These are phyloP conservation scores for Themeda triandra DNA, from an alignment of 176 grass and related monocot genomes.

Conservation along the genomic window DNA sequence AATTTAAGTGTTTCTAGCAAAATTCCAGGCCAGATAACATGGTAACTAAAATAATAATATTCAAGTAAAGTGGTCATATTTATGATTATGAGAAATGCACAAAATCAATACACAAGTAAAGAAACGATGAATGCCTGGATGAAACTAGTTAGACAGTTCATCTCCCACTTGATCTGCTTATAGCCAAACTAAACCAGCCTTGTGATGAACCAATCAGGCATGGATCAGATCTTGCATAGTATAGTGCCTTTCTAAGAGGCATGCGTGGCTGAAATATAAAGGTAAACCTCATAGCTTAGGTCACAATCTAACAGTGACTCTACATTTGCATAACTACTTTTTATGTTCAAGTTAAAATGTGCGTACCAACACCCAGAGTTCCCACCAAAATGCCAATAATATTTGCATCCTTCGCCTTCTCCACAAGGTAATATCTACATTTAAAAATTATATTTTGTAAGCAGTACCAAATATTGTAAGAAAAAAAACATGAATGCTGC, in stretches of 20 bases:
- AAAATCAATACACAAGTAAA: not conserved
- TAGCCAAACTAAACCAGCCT: not conserved
- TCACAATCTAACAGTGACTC: not conserved
- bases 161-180: not conserved
- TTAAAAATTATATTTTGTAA: not conserved
- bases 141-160: not conserved
- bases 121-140: not conserved
- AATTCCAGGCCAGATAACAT: not conserved
- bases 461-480: conserved; percentile 23
- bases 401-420: conserved; percentile 98
- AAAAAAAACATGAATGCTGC: not conserved
- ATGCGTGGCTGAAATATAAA: not conserved
- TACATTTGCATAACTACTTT: not conserved
- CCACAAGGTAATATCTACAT: conserved; percentile 95
- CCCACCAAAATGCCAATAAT: conserved; percentile 97
- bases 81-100: not conserved
- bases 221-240: not conserved
- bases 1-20: conserved; percentile 1
- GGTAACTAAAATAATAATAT: not conserved
- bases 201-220: not conserved
- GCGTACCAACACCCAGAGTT: conserved; percentile 91
- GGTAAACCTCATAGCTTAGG: not conserved
- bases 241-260: not conserved
- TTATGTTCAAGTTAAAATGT: conserved; percentile 12
- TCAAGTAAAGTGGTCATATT: not conserved